Evolutionary conservation across 2,329 filamentous ascomycete species (phyloP).

Genomic region (Akanthomyces muscarius): DNA sequence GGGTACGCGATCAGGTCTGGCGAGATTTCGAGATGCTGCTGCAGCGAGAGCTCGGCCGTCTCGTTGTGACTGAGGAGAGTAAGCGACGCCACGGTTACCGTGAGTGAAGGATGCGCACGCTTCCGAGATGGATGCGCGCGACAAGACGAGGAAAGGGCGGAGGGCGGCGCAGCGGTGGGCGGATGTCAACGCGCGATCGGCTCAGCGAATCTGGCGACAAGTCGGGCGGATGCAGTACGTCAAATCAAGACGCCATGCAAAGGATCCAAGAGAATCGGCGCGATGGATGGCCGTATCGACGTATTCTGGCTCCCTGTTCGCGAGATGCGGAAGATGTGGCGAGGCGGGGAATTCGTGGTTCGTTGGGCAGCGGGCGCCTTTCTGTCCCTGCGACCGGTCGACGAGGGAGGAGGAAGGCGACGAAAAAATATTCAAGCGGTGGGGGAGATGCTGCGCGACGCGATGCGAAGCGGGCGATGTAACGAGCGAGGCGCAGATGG

Average conservation of each 20-base stretch:
- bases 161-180: neutral
- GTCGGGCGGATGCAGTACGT: neutral
- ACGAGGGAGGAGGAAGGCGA: neutral
- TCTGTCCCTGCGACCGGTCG: neutral
- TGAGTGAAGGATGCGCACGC: slow-evolving; percentile 19
- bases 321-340: slow-evolving; percentile 7
- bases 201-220: neutral
- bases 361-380: slow-evolving; percentile 12
- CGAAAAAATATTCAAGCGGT: neutral
- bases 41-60: slow-evolving; percentile 52
- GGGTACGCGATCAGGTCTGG: slow-evolving; percentile 50
- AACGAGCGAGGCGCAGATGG: slow-evolving; percentile 14
- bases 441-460: slow-evolving; percentile 4
- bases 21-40: slow-evolving; percentile 56
- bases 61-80: slow-evolving; percentile 51
- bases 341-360: slow-evolving; percentile 15
- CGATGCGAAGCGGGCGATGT: slow-evolving; percentile 15
- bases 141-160: neutral
- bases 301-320: neutral
- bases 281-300: neutral
- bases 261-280: neutral
- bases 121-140: slow-evolving; percentile 15
- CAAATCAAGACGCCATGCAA: slow-evolving; percentile 12
- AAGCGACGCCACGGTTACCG: slow-evolving; percentile 52
- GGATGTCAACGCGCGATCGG: neutral